phyloP scores from a whole-genome alignment of 108 stramenopile genomes.

The Mayamaea pseudoterrestris region DNA sequence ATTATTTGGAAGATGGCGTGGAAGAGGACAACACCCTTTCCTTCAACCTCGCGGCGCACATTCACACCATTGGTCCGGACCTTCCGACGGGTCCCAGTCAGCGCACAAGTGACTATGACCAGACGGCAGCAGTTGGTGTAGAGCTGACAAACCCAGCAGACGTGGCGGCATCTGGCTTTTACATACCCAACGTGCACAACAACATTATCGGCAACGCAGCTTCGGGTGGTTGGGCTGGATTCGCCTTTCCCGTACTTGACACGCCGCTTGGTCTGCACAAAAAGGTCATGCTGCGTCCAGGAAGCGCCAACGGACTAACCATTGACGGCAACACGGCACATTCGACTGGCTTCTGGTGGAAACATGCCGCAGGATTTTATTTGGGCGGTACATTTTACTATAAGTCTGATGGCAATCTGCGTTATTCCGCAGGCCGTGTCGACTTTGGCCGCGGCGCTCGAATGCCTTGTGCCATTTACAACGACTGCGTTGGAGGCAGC shows the following conservation, averaged over 20 bases:
- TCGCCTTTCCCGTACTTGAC: constrained; percentile 21
- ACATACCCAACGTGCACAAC: constrained; percentile 34
- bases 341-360: constrained; percentile 27
- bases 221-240: constrained; percentile 31
- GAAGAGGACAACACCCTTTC: constrained; percentile 29
- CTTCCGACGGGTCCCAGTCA: constrained; percentile 11
- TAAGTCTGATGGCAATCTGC: constrained; percentile 11
- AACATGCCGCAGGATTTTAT: constrained; percentile 27
- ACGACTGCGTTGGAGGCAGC: too few relatives aligned
- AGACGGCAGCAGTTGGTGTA: constrained; percentile 6
- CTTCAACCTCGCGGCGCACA: constrained; percentile 36
- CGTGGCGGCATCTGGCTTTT: constrained; percentile 24
- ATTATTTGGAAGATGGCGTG: constrained; percentile 39
- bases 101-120: constrained; percentile 1
- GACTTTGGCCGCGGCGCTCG: neutral
- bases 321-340: constrained; percentile 30
- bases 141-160: constrained; percentile 27
- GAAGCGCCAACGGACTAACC: neutral
- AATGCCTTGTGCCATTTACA: too few relatives aligned
- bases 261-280: constrained; percentile 12
- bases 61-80: constrained; percentile 25
- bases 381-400: constrained; percentile 34
- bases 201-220: constrained; percentile 33
- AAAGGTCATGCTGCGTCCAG: constrained; percentile 10
- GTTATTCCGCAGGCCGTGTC: constrained; percentile 19